These are phyloP conservation scores for Aspergillus melleus DNA, from an alignment of 2,329 filamentous ascomycete species.

Conservation along the genomic window DNA sequence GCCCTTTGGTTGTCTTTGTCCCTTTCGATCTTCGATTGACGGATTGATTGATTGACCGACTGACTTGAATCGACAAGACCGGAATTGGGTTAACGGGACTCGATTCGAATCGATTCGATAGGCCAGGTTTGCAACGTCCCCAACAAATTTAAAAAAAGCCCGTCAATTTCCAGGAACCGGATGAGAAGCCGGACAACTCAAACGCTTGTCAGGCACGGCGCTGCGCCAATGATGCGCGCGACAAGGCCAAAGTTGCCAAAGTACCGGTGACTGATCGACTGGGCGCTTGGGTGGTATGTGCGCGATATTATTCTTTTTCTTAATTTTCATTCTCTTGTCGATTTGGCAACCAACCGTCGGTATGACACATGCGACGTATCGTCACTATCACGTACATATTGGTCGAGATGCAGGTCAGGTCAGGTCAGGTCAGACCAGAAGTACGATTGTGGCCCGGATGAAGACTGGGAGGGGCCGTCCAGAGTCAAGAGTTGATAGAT, in stretches of 20 bases:
- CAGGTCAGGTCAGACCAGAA: neutral
- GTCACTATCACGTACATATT: neutral
- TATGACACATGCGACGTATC: neutral
- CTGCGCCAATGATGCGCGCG: neutral
- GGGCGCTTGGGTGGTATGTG: neutral
- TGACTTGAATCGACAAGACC: neutral
- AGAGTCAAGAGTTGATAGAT: neutral
- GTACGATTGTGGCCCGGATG: neutral
- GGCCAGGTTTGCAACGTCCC: too few relatives aligned
- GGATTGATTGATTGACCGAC: neutral
- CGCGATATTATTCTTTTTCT: neutral
- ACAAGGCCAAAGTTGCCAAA: neutral
- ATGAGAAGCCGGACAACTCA: neutral
- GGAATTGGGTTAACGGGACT: neutral
- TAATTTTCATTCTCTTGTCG: too few relatives aligned
- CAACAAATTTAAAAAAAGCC: neutral
- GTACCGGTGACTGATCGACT: neutral
- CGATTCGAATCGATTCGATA: neutral
- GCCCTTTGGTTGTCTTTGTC: neutral
- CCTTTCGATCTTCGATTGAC: neutral
- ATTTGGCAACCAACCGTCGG: too few relatives aligned
- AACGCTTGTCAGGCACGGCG: neutral
- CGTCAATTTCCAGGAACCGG: neutral
- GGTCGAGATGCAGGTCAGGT: neutral
- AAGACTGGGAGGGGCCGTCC: too few relatives aligned